Conservation (phyloP, 2,329 filamentous ascomycete species). For the Clonostachys byssicola region DNA sequence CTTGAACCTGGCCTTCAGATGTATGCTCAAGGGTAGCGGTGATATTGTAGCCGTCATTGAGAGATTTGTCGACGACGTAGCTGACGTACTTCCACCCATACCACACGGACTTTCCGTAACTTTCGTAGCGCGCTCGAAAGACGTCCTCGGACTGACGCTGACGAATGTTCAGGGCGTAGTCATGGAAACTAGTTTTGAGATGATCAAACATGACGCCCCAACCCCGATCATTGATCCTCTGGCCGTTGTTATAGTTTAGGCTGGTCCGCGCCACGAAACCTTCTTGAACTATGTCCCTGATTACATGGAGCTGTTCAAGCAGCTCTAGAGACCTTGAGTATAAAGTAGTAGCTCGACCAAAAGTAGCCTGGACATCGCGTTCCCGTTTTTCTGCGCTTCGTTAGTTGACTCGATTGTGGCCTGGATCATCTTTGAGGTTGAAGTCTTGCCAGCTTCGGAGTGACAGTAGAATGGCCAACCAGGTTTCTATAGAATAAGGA, state of each 20-base stretch:
- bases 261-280: slow-evolving; percentile 47
- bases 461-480: too few relatives aligned
- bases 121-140: slow-evolving; percentile 33
- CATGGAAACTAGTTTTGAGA: slow-evolving; percentile 47
- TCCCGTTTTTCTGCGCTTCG: slow-evolving; percentile 13
- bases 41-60: background rate
- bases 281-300: slow-evolving; percentile 42
- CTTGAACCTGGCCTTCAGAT: background rate
- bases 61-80: slow-evolving; percentile 12
- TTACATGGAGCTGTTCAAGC: slow-evolving; percentile 44
- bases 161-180: slow-evolving; percentile 47
- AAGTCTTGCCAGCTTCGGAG: too few relatives aligned
- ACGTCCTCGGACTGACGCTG: slow-evolving; percentile 53
- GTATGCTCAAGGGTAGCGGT: background rate
- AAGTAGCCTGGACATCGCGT: slow-evolving; percentile 43
- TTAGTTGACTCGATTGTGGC: too few relatives aligned
- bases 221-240: slow-evolving; percentile 21
- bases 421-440: too few relatives aligned
- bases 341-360: slow-evolving; percentile 49
- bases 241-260: slow-evolving; percentile 42
- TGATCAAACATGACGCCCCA: slow-evolving; percentile 32
- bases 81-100: slow-evolving; percentile 26
- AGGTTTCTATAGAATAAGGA: background rate
- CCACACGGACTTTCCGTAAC: slow-evolving; percentile 25
- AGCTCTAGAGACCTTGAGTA: slow-evolving; percentile 46